Evolutionary conservation across 2,329 filamentous ascomycete species (phyloP), one percentile per base, ranked within the genome.

Genomic region (Phaeosphaeriaceae sp.): DNA sequence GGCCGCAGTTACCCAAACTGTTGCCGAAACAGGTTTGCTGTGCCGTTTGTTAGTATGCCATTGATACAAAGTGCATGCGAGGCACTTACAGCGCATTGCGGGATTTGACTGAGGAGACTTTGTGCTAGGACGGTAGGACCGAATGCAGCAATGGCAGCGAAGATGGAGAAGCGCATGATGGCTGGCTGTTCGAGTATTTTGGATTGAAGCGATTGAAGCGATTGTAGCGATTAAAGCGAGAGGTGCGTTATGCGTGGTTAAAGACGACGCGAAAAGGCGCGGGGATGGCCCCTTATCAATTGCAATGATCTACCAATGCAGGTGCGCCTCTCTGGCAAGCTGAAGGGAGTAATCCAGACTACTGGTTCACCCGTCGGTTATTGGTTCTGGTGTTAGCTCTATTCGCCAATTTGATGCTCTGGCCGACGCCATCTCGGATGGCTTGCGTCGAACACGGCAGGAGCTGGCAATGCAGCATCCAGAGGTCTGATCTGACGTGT

Each of bases 1-100:
- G 56, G 42, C 64, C 66, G 65, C 80, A 82, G 53, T 67, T 75
- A 42, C 78, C 78, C 20, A 78, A 72, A 48, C 67, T 69, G 64
- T 59, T 69, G 41, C 72, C 71, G 25, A 81, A 75, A 64, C 80
- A 82, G 33, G 57, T 57, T 70, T 68, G 65, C 72, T 75, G 22
- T 25, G 7, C 19, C 19, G 27, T 17, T n/a, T 2, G 19, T 62
- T 42, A 58, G 48, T 6, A 40, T 41, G 22, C 25, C 10, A 20
- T 50, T 44, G 13, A 45, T 31, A 21, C 11, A 22, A 22, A 13
- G 3, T 9, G 31, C 6, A 27, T 24, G 15, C 21, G 33, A 40
- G 33, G 40, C 24, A 65, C 65, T 51, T 47, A 68, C 65, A 47
- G 72, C 73, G 51, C 74, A 76, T n/a, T 55, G 31, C 9, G 74